These are phyloP conservation scores for Tetrapisispora phaffii DNA, from an alignment of 805 yeast genomes.

Conservation along the genomic window DNA sequence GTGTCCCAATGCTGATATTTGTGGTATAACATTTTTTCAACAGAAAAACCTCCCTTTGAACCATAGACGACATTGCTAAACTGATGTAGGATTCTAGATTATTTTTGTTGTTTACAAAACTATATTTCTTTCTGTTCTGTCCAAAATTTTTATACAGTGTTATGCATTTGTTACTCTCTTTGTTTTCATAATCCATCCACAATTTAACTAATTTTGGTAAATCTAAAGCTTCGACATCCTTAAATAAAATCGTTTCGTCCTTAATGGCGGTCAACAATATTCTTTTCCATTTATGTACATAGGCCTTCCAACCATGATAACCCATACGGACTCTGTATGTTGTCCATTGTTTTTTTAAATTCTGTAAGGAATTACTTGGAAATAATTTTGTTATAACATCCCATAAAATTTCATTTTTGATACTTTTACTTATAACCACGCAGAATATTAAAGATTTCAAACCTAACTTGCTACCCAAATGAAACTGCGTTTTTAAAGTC, in stretches of 20 bases:
- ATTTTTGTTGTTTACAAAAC: conserved; percentile 30
- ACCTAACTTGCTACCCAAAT: conserved; percentile 34
- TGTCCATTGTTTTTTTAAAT: conserved; percentile 55
- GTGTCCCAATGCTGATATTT: conserved; percentile 14
- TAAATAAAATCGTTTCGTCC: conserved; percentile 40
- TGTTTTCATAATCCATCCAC: conserved; percentile 52
- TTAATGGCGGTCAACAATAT: conserved; percentile 51
- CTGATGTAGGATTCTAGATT: conserved; percentile 29
- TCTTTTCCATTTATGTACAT: conserved; percentile 53
- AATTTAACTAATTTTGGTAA: conserved; percentile 43
- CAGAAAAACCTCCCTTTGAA: conserved; percentile 54
- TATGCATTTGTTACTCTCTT: conserved; percentile 9
- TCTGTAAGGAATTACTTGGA: conserved; percentile 32
- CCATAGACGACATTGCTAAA: conserved; percentile 52
- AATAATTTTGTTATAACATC: conserved; percentile 44
- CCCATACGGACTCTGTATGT: conserved; percentile 51
- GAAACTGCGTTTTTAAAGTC: conserved; percentile 7
- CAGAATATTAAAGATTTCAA: conserved; percentile 49
- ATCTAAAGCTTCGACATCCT: conserved; percentile 44
- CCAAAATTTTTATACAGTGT: conserved; percentile 29
- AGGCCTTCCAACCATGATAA: conserved; percentile 42
- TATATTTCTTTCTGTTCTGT: conserved; percentile 41
- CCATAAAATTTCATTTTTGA: conserved; percentile 58
- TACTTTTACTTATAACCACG: conserved; percentile 58
- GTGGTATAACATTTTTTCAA: conserved; percentile 34